Evolutionary conservation across 495 filamentous ascomycete species (phyloP), one percentile per base, ranked within the genome.

Genomic region (Annulohypoxylon bovei): DNA sequence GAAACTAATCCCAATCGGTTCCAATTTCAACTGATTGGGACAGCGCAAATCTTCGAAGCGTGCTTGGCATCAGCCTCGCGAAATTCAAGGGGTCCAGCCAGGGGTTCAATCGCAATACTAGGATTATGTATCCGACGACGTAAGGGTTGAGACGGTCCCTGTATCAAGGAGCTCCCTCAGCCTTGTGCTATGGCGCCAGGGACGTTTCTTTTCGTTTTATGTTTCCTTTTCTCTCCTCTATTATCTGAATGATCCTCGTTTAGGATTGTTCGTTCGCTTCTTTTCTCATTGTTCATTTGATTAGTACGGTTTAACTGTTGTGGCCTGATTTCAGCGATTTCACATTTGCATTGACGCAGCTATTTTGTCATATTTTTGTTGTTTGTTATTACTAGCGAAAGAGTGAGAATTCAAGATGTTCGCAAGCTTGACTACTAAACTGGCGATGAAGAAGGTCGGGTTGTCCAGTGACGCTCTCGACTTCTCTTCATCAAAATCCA

Each of bases 391-490:
- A n/a, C 14, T 30, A 47, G 37, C 39, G 30, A 53, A 56, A 27
- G 28, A 28, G 35, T 32, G 18, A 50, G 37, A 56, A 0, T 37
- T 42, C 72, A 77, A 67, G 6, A 85, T 84, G 83, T 79, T 84
- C 50, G 67, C 80, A 63, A 81, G 75, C 69, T 74, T 85, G 37
- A 81, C 81, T n/a, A 81, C 82, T 23, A 84, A 83, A 70, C 71
- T 84, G 28, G 82, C 82, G 40, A 71, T 84, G 62, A 80, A 75
- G 42, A 85, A 83, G 67, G 75, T 73, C 37, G 82, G 82, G 58
- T 50, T 84, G 27, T 77, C 82, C 6, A 80, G 73, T 60, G 75
- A 80, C 69, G 53, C 78, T 35, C 65, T 82, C 67, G 75, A 79
- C 71, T 77, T 78, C 55, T 77, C 75, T 46, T 69, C 63, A 61